Conservation (phyloP, 257 asterid genomes). For the Solanum paucissectum region DNA sequence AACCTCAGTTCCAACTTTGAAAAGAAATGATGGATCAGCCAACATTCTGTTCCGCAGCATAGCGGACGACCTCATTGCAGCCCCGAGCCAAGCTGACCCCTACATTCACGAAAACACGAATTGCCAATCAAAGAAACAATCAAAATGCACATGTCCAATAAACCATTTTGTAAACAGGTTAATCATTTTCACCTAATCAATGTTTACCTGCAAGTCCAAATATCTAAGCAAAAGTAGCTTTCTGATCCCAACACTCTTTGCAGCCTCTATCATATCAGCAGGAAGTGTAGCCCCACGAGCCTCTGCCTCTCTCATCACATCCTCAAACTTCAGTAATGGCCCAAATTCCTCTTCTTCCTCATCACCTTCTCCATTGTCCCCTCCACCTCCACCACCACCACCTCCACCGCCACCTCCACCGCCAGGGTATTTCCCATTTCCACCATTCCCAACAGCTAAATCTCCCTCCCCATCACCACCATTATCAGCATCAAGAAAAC, state of each 20-base stretch:
- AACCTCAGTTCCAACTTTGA: constrained; percentile 97
- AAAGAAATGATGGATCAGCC: constrained; percentile 96
- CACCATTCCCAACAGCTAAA: constrained; percentile 28
- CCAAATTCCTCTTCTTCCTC: constrained; percentile 75
- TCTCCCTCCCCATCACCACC: constrained; percentile 22
- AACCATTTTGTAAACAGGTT: background rate
- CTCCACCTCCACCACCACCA: constrained; percentile 28
- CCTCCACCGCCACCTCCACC: constrained; percentile 38
- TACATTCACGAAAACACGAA: constrained; percentile 19
- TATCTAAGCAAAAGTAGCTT: constrained; percentile 61
- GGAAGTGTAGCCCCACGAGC: constrained; percentile 80
- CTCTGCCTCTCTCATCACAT: constrained; percentile 68
- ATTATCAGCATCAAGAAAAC: constrained; percentile 10
- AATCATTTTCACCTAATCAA: background rate
- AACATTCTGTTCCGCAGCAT: constrained; percentile 92
- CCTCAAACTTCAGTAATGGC: constrained; percentile 78
- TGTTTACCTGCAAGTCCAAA: constrained; percentile 80
- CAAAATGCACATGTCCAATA: background rate
- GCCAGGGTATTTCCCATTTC: constrained; percentile 43
- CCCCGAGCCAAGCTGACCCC: constrained; percentile 78
- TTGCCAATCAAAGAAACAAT: background rate
- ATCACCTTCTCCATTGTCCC: constrained; percentile 37
- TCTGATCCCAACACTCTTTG: constrained; percentile 67
- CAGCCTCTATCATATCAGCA: constrained; percentile 90
- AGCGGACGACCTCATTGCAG: constrained; percentile 58